Conservation (phyloP, 108 stramenopile species). For the Cafeteria roenbergensis region DNA sequence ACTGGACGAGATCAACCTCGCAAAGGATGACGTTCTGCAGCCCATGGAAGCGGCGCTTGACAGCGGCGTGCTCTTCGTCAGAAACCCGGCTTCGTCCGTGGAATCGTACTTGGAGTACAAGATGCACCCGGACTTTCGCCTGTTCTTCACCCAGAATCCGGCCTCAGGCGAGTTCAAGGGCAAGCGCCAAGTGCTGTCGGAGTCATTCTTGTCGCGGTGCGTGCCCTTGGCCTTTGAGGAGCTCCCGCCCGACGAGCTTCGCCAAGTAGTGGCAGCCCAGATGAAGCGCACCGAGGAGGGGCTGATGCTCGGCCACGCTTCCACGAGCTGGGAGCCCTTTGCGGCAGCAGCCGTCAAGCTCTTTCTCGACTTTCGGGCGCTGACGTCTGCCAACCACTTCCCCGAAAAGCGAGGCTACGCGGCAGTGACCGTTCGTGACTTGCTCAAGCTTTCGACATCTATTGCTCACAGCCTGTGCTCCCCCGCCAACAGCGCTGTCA, state of each 20-base stretch:
- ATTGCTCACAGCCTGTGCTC: too few relatives aligned
- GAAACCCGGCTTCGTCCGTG: background rate
- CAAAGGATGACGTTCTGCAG: slow-evolving; percentile 13
- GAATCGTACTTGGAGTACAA: background rate
- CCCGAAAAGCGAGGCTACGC: too few relatives aligned
- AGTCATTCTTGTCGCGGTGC: background rate
- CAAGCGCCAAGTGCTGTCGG: slow-evolving; percentile 4
- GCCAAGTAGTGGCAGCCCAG: background rate
- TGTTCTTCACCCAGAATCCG: slow-evolving; percentile 17
- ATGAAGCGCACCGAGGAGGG: too few relatives aligned
- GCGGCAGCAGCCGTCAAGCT: too few relatives aligned
- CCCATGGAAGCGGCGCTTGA: slow-evolving; percentile 6
- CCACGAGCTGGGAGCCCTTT: too few relatives aligned
- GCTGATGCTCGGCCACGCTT: too few relatives aligned
- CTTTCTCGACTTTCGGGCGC: too few relatives aligned
- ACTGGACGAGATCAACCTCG: slow-evolving; percentile 18
- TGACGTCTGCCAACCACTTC: too few relatives aligned
- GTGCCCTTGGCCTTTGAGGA: background rate
- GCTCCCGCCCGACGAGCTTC: background rate
- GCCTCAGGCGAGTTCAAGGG: slow-evolving; percentile 6
- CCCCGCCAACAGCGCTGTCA: too few relatives aligned
- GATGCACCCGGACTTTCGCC: slow-evolving; percentile 13
- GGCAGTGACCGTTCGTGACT: too few relatives aligned
- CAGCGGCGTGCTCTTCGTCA: slow-evolving; percentile 7
- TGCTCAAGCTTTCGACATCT: too few relatives aligned